Evolutionary conservation across 495 filamentous ascomycete species (phyloP).

Genomic region (Trichoderma gamsii): DNA sequence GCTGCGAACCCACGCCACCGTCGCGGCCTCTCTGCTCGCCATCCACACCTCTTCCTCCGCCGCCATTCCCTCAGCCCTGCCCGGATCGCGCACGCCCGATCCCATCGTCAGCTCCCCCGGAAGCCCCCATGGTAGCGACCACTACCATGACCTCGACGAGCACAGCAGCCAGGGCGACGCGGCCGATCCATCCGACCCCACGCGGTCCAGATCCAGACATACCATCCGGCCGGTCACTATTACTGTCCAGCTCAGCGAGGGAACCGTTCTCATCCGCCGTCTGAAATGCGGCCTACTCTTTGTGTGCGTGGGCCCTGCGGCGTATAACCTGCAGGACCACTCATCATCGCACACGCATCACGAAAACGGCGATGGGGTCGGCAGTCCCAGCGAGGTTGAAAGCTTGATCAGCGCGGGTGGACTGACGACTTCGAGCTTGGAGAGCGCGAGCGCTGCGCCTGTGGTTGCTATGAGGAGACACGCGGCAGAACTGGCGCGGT

Average conservation of each 20-base stretch:
- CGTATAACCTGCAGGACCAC: constrained; percentile 4
- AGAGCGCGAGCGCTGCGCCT: constrained; percentile 25
- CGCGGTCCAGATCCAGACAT: background rate
- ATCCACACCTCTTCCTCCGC: constrained; percentile 27
- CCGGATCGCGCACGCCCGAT: constrained; percentile 15
- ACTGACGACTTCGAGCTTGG: constrained; percentile 24
- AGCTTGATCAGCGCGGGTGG: constrained; percentile 29
- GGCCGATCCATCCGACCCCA: background rate
- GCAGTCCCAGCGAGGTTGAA: constrained; percentile 30
- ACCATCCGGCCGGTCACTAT: constrained; percentile 26
- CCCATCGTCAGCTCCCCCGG: constrained; percentile 16
- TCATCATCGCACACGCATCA: background rate
- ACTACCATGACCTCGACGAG: background rate
- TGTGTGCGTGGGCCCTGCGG: constrained; percentile 44
- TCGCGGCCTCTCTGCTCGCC: constrained; percentile 43
- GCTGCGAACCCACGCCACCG: constrained; percentile 43
- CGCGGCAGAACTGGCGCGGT: constrained; percentile 42
- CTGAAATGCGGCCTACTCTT: constrained; percentile 47
- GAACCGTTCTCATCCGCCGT: constrained; percentile 42
- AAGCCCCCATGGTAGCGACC: constrained; percentile 16
- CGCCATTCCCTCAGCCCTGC: constrained; percentile 18
- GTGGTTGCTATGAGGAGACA: constrained; percentile 38
- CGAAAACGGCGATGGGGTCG: constrained; percentile 17
- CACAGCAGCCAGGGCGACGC: background rate
- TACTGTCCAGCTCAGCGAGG: constrained; percentile 42